phyloP scores from a whole-genome alignment of 2,329 filamentous ascomycete species.

The Pezizomycotina sp. region DNA sequence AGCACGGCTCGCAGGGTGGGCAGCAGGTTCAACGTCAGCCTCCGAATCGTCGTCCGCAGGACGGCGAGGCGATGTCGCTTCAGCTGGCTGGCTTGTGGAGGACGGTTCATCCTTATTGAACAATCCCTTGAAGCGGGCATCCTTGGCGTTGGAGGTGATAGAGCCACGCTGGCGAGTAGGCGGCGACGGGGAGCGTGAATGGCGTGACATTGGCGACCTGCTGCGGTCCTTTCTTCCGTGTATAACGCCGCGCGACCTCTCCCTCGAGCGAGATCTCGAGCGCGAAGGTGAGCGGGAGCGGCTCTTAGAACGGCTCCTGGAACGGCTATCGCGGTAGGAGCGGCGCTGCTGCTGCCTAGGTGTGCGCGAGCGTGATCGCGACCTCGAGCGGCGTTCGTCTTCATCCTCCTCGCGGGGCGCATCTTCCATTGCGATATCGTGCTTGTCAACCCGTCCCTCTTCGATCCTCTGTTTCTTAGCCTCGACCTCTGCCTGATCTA shows the following conservation, averaged over 20 bases:
- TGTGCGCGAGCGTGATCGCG: slow-evolving; percentile 9
- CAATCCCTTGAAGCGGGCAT: slow-evolving; percentile 37
- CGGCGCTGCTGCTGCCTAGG: slow-evolving; percentile 9
- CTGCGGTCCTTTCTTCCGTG: slow-evolving; percentile 26
- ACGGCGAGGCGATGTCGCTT: slow-evolving; percentile 20
- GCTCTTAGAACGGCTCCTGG: slow-evolving; percentile 8
- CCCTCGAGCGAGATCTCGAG: too few relatives aligned
- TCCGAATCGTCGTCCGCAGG: slow-evolving; percentile 28
- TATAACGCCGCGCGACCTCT: too few relatives aligned
- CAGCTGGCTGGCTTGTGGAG: slow-evolving; percentile 19
- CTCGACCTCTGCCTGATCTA: slow-evolving; percentile 10
- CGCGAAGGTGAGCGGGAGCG: slow-evolving; percentile 24
- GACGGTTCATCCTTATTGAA: slow-evolving; percentile 29
- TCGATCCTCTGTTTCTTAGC: slow-evolving; percentile 16
- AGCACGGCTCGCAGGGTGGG: slow-evolving; percentile 56
- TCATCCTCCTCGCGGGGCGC: slow-evolving; percentile 5
- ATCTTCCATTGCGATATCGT: slow-evolving; percentile 15
- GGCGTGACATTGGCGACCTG: slow-evolving; percentile 52
- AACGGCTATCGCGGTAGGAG: too few relatives aligned
- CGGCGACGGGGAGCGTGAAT: slow-evolving; percentile 43
- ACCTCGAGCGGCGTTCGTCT: not conserved
- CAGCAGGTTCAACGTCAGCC: slow-evolving; percentile 36
- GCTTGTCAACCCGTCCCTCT: slow-evolving; percentile 8
- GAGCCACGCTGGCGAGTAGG: slow-evolving; percentile 12
- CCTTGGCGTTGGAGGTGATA: slow-evolving; percentile 23